phyloP scores from a whole-genome alignment of 2,329 filamentous ascomycete species.

The Cyphellophora europaea region DNA sequence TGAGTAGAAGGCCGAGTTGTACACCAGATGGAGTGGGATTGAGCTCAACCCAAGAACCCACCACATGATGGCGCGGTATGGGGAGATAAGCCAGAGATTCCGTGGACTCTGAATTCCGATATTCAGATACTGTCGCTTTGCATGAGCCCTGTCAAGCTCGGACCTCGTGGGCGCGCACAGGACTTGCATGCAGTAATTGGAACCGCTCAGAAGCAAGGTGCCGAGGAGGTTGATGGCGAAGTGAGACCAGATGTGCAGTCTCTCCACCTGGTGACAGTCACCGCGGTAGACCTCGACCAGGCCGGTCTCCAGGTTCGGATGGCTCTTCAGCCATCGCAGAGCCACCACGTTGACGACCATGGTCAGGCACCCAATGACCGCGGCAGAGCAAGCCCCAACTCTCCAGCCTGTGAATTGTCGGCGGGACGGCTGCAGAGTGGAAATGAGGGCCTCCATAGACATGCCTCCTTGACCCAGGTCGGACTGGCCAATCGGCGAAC shows the following conservation, averaged over 20 bases:
- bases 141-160: constrained; percentile 25
- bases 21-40: constrained; percentile 20
- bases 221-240: constrained; percentile 26
- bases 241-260: constrained; percentile 19
- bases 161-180: constrained; percentile 22
- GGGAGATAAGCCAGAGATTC: constrained; percentile 17
- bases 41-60: constrained; percentile 16
- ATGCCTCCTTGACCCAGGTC: too few species aligned
- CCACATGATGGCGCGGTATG: constrained; percentile 15
- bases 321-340: too few species aligned
- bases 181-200: constrained; percentile 28
- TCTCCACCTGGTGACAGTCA: constrained; percentile 4
- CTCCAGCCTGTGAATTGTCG: too few species aligned
- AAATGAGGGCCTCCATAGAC: too few species aligned
- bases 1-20: constrained; percentile 21
- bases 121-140: constrained; percentile 18
- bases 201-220: constrained; percentile 22
- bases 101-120: constrained; percentile 22
- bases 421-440: too few species aligned
- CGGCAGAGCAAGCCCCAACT: too few species aligned
- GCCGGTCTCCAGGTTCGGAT: too few species aligned
- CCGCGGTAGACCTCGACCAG: constrained; percentile 9
- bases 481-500: too few species aligned
- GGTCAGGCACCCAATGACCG: too few species aligned
- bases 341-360: too few species aligned